Conservation (phyloP, 208 protist species). For the Acanthamoeba sp. region DNA sequence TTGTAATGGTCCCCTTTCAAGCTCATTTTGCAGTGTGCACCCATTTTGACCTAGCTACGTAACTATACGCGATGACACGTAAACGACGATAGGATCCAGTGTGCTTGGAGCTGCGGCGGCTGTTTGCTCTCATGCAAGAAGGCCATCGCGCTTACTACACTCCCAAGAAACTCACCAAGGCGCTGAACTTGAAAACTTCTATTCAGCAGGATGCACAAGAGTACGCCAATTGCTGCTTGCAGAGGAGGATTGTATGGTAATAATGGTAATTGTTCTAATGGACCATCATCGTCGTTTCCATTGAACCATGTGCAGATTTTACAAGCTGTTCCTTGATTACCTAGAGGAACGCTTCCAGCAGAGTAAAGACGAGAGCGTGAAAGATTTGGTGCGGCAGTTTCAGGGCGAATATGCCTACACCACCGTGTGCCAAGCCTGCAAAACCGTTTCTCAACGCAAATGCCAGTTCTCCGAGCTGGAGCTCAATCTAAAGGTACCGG, state of each 20-base stretch:
- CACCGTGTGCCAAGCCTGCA: conserved; percentile 71
- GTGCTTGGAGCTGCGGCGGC: conserved; percentile 52
- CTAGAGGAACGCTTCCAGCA: conserved; percentile 58
- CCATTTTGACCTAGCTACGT: too few relatives aligned
- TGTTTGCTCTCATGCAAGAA: conserved; percentile 65
- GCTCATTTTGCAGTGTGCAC: too few relatives aligned
- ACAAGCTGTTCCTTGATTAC: conserved; percentile 71
- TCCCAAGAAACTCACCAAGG: conserved; percentile 2
- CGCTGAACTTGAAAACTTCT: conserved; percentile 68
- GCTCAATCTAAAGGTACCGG: conserved; percentile 61
- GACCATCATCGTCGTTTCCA: too few relatives aligned
- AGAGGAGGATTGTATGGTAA: too few relatives aligned
- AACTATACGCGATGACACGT: too few relatives aligned
- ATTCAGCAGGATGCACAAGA: conserved; percentile 76
- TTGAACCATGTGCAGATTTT: not conserved
- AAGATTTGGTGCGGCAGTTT: conserved; percentile 32
- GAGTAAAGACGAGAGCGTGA: not conserved
- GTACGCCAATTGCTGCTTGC: not conserved
- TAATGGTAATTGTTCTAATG: too few relatives aligned
- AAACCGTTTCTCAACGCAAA: conserved; percentile 58
- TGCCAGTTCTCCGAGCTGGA: conserved; percentile 70
- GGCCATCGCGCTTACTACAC: conserved; percentile 16
- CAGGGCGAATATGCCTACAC: conserved; percentile 72
- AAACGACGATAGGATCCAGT: conserved; percentile 69
- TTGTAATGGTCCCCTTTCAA: too few relatives aligned